Base-by-base conservation (phyloP, 1,139 yeast genomes). In the Pneumocystis sp. region DNA sequence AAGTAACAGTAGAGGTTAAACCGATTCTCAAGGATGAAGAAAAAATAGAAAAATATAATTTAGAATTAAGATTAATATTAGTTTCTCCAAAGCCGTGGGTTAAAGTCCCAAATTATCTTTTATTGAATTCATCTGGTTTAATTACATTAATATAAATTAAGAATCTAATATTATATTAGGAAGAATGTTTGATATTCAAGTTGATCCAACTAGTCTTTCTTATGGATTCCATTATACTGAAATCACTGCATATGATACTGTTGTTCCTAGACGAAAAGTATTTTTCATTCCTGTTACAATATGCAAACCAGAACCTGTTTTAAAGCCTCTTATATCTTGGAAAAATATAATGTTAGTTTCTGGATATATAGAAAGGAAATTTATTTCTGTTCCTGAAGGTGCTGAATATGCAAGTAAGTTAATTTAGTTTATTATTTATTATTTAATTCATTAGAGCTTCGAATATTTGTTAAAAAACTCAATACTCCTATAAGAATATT, bases 211-310 rank as follows among this genome's bases (percentile, higher is more conserved):
- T 21, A n/a, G 7, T 10, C 57, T 65, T 40, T 35, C 59, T 6
- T 29, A 65, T 15, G 68, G 68, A 45, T 37, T 66, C 25, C 66
- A 63, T 40, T 57, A 65, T 34, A 63, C 64, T 10, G 60, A 62
- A 8, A 59, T 67, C 21, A 57, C 39, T 6, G 67, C 64, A 19
- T 57, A 44, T 35, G 65, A 61, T 45, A 64, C 66, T 31, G 42
- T 50, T 12, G 40, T 31, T 35, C 57, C 56, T 45, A 65, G 64
- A 31, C 59, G 65, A 12, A 61, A 57, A 40, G 37, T 67, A 6
- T 67, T 67, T 57, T 59, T 60, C 31, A 64, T 67, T 40, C 68
- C 68, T 15, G 61, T 67, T 31, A 61, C 68, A 12, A 37, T 67
- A 37, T 61, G 63, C 62, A 67, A 65, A 61, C 67, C 68, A 6